Evolutionary conservation across 1,139 yeast species (phyloP).

Genomic region (Lodderomyces margitis): DNA sequence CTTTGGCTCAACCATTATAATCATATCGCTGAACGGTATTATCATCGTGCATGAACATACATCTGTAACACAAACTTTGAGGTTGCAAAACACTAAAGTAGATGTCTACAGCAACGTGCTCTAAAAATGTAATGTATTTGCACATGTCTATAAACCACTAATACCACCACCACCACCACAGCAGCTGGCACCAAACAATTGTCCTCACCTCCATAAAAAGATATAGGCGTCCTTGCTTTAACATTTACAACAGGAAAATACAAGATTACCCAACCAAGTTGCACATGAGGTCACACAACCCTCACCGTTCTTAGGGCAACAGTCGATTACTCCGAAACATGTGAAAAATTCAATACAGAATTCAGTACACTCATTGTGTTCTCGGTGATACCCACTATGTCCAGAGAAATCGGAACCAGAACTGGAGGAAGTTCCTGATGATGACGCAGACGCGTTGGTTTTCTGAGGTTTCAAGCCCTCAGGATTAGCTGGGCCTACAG

Average conservation of each 20-base stretch:
- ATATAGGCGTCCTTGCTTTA: slow-evolving; percentile 10
- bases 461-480: slow-evolving; percentile 1
- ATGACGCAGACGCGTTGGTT: slow-evolving; percentile 1
- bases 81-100: neutral
- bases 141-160: slow-evolving; percentile 1
- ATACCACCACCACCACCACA: neutral
- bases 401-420: slow-evolving; percentile 13
- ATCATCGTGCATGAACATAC: neutral
- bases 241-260: slow-evolving; percentile 37
- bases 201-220: no score
- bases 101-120: neutral
- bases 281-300: slow-evolving; percentile 41
- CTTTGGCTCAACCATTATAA: no score
- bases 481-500: neutral
- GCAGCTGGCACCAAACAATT: no score
- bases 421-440: slow-evolving; percentile 5
- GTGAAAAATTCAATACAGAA: slow-evolving; percentile 38
- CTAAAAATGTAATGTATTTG: neutral
- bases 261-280: slow-evolving; percentile 37
- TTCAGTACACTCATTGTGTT: slow-evolving; percentile 43
- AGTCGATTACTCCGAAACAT: slow-evolving; percentile 45
- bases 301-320: slow-evolving; percentile 44
- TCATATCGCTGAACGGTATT: no score
- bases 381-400: slow-evolving; percentile 33
- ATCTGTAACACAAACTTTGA: neutral